A percentile compares a stretch with the other conserved stretches of the same genome.
phyloP scores from a whole-genome alignment of 1,139 yeast species.

The Arxiozyma slooffiae region DNA sequence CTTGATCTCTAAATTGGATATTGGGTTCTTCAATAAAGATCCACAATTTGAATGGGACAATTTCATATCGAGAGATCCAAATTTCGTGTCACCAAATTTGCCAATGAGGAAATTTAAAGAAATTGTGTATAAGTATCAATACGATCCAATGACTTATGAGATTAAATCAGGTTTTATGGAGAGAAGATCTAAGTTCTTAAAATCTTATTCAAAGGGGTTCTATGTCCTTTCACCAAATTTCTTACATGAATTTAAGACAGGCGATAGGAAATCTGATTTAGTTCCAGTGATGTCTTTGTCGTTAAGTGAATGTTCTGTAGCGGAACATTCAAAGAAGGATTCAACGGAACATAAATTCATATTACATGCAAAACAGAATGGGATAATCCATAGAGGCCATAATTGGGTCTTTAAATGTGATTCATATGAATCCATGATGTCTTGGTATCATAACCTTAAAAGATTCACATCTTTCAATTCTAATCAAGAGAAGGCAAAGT shows the following conservation, averaged over 20 bases:
- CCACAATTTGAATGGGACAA: constrained; percentile 84
- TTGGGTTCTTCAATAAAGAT: constrained; percentile 69
- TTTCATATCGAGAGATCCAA: constrained; percentile 62
- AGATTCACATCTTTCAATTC: constrained; percentile 36
- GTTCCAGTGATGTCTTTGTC: constrained; percentile 82
- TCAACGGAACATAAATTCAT: constrained; percentile 56
- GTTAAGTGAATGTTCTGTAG: constrained; percentile 68
- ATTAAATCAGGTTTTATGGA: constrained; percentile 77
- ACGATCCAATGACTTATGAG: constrained; percentile 60
- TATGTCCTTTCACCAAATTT: constrained; percentile 84
- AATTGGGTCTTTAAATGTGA: constrained; percentile 90
- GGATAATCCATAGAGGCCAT: constrained; percentile 64
- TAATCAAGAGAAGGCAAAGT: constrained; percentile 22
- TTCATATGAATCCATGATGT: constrained; percentile 64
- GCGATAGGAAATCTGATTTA: constrained; percentile 74
- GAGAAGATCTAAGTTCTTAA: constrained; percentile 80
- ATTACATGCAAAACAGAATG: constrained; percentile 63
- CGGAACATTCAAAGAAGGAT: constrained; percentile 72
- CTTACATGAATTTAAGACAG: constrained; percentile 80
- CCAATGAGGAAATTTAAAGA: constrained; percentile 61
- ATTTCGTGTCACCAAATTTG: constrained; percentile 65
- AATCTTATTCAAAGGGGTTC: constrained; percentile 82
- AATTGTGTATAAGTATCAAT: constrained; percentile 55
- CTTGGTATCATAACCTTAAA: constrained; percentile 75
- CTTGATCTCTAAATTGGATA: constrained; percentile 55